Base-by-base conservation (phyloP, 2,329 filamentous ascomycete genomes). In the Metarhizium sp. region DNA sequence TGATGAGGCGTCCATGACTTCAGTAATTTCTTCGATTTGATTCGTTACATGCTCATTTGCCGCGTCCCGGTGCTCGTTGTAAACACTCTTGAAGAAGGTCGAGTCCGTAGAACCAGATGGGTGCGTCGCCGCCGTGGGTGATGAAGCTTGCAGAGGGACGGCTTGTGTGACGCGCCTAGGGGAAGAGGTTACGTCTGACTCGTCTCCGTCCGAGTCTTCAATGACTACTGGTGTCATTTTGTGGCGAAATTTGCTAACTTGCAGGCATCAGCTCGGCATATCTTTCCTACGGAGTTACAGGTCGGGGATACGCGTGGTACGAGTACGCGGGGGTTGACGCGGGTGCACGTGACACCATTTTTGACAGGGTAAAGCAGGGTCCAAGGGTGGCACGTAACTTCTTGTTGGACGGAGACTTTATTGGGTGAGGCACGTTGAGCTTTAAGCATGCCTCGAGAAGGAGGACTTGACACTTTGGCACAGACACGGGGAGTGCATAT, bases 51-150 rank as follows among this genome's bases (percentile, higher is more conserved):
- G 59, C 48, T 63, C 60, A 30, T 55, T 57, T 16, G 64, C 62
- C 25, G 68, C 67, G 38, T 67, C 66, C 43, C 71, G 69, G 60
- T 79, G 75, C 50, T 78, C 73, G 25, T 76, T 68, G 56, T 77
- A 79, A 10, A 80, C 62, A 51, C 66, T 69, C 50, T 72, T 71
- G 58, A 80, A 80, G 59, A 78, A 75, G 0, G 68, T 70, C 1
- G 72, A 69, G 56, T 80, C 75, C 1, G 78, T 80, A 16, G 77
- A 79, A 25, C 63, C 67, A 6, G 71, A 70, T 42, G 63, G 62
- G 54, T 62, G 60, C 55, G 66, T 67, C 38, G 38, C 13, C 60
- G 58, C 58, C 53, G 55, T 57, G 14, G 64, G 65, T 10, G 63
- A 64, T 18, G 62, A 66, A 30, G 11, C 13, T 30, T 30, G 16